Evolutionary conservation across 1,284 basidiomycete genomes (phyloP).

Genomic region (Ustilago lituana): DNA sequence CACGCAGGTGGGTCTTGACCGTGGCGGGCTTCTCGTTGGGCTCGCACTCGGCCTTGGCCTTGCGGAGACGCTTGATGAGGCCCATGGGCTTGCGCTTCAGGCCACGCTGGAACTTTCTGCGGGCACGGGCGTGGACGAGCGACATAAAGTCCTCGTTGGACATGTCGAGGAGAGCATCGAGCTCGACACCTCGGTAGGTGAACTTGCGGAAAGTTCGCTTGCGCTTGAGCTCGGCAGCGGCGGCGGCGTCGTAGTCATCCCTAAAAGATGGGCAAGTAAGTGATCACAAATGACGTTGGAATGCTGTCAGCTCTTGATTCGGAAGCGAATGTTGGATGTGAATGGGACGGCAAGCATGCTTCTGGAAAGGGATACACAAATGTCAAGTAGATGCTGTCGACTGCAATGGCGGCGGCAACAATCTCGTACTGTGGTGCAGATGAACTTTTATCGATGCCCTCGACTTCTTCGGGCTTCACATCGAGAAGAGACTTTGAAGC

Average conservation of each 20-base stretch:
- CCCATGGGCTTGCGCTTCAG: conserved; percentile 98
- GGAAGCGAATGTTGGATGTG: too few relatives aligned
- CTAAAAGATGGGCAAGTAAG: conserved; percentile 15
- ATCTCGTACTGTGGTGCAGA: too few relatives aligned
- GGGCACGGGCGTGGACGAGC: conserved; percentile 98
- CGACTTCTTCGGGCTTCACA: too few relatives aligned
- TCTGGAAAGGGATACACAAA: not conserved
- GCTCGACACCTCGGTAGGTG: conserved; percentile 93
- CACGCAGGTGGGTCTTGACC: conserved; percentile 98
- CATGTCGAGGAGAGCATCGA: conserved; percentile 91
- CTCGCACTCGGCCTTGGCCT: conserved; percentile 97
- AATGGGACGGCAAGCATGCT: too few relatives aligned
- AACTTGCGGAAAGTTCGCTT: conserved; percentile 98
- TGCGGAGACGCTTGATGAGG: conserved; percentile 99
- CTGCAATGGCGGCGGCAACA: too few relatives aligned
- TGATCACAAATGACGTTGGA: not conserved
- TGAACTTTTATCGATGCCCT: too few relatives aligned
- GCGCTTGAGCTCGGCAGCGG: conserved; percentile 72
- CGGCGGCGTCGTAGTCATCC: conserved; percentile 68
- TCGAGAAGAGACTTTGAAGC: too few relatives aligned
- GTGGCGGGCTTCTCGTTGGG: conserved; percentile 98
- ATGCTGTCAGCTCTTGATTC: conserved; percentile 9
- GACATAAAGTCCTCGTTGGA: conserved; percentile 80
- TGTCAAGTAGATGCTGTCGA: too few relatives aligned
- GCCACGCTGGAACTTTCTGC: conserved; percentile 97